These are phyloP conservation scores for Pythium dissimile DNA, from an alignment of 352 stramenopile genomes.

Conservation along the genomic window DNA sequence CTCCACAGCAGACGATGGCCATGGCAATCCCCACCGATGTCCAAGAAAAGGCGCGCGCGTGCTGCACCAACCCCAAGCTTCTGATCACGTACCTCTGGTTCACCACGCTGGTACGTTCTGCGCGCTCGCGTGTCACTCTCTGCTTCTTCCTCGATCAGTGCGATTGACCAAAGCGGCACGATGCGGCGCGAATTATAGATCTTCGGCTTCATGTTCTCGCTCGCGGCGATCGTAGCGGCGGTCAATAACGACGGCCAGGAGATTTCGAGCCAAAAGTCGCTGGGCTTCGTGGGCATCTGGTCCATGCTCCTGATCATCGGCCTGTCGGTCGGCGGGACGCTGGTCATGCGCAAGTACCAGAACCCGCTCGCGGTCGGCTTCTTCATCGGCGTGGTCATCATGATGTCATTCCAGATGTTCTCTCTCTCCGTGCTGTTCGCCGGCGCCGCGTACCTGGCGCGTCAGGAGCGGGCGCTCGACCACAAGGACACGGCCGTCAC, in stretches of 20 bases:
- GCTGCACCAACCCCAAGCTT: constrained; percentile 77
- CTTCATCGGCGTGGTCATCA: constrained; percentile 88
- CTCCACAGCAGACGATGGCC: too few species aligned
- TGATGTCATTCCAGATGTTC: constrained; percentile 90
- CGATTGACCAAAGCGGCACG: too few species aligned
- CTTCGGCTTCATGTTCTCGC: constrained; percentile 84
- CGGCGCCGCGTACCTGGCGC: constrained; percentile 63
- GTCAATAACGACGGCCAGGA: constrained; percentile 68
- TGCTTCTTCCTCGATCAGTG: too few species aligned
- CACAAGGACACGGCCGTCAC: constrained; percentile 58
- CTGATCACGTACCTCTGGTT: constrained; percentile 87
- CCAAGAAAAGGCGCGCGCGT: constrained; percentile 58
- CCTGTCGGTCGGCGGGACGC: constrained; percentile 79
- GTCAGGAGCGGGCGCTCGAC: constrained; percentile 54
- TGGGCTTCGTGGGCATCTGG: constrained; percentile 81
- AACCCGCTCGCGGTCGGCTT: constrained; percentile 84
- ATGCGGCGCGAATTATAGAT: too few species aligned
- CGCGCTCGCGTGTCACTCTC: too few species aligned
- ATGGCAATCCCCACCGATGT: constrained; percentile 59
- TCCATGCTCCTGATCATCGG: constrained; percentile 78
- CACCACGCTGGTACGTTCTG: constrained; percentile 59
- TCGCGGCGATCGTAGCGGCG: constrained; percentile 82
- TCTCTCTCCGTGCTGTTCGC: constrained; percentile 77
- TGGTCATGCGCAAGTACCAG: constrained; percentile 90
- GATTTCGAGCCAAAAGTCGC: constrained; percentile 69